Base-by-base conservation (phyloP, 2,329 filamentous ascomycete species). In the Exophiala lecanii-corni region DNA sequence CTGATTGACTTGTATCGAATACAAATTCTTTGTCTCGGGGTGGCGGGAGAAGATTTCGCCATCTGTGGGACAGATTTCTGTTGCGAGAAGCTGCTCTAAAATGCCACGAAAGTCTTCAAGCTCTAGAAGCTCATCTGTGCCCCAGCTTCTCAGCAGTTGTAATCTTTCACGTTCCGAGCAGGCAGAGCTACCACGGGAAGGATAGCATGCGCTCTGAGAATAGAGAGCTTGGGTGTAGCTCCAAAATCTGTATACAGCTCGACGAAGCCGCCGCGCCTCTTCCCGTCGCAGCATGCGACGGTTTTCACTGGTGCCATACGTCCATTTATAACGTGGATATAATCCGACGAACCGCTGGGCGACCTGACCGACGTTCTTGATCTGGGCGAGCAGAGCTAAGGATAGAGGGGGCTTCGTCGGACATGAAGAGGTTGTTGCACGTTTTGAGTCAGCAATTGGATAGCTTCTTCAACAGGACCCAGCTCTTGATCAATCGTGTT, bases 301-400 rank as follows among this genome's bases (percentile, higher is more conserved):
- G 43, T 72, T 65, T 43, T 73, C 71, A 49, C 67, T 79, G n/a
- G 51, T 40, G 52, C 78, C 70, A 43, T 65, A 56, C 54, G 78
- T 79, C 78, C 78, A 82, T 58, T 79, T 79, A 61, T 79, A 78
- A 57, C 75, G 68, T 1, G 76, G 76, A 54, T 80, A 82, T n/a
- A 81, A 69, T n/a, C 69, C 66, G 55, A 74, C 74, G 72, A 76
- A 81, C 53, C 72, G 71, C 55, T 70, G 68, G 3, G 78, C 78
- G 1, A 78, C 64, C 10, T 68, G 65, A 31, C 78, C 78, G 13
- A 74, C 64, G 32, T 68, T 63, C 17, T 79, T 62, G 32, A 79
- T 65, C 51, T 81, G 76, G 47, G 70, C 66, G 26, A 82, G 63
- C 4, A 82, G 62, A 2, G 75, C 67, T 39, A 74, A 62, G 1